Base-by-base conservation (phyloP, 2,329 filamentous ascomycete genomes). In the Fusarium equiseti region DNA sequence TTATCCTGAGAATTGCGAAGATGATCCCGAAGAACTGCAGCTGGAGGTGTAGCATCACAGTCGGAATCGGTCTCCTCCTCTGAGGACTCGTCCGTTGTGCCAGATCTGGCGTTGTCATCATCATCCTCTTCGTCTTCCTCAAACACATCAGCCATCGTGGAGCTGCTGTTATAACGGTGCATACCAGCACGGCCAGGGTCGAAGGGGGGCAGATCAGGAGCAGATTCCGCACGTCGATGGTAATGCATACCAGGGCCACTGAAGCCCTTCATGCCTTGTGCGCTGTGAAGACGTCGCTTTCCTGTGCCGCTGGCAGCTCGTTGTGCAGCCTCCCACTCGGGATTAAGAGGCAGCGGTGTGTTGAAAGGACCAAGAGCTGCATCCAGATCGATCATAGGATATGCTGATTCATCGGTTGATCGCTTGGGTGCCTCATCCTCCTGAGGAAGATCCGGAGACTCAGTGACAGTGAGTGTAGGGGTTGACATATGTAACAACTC, bases 301-400 rank as follows among this genome's bases (percentile, higher is more conserved):
- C 78, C 76, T 2, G 84, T 81, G n/a, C 83, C 81, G 9, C 84
- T 84, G 9, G 87, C 86, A 2, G 85, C 85, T 63, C 84, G 84
- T 71, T 92, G 89, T 10, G 89, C 90, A 4, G 89, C 88, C 66
- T 91, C 89, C 86, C 90, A 92, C 64, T 90, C 89, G 4, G 87
- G 83, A 63, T 90, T 90, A 13, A 85, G 84, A 32, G 83, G 84
- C 3, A 90, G 83, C 27, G 92, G 92, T 0, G 94, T 97, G 75
- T 97, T 96, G 80, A 97, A 97, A 0, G 95, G 94, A 3, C 94
- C 95, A 3, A 98, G 86, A 27, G 95, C 96, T 20, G 95, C 95
- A 81, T 99, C 96, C 44, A 99, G 84, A 79, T 99, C 96, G 69
- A 99, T 97, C 79, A 98, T 91, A 10, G 92, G 91, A 76, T 90